Evolutionary conservation across 345 rosid genomes (phyloP).

Genomic region (Hibiscus syriacus): DNA sequence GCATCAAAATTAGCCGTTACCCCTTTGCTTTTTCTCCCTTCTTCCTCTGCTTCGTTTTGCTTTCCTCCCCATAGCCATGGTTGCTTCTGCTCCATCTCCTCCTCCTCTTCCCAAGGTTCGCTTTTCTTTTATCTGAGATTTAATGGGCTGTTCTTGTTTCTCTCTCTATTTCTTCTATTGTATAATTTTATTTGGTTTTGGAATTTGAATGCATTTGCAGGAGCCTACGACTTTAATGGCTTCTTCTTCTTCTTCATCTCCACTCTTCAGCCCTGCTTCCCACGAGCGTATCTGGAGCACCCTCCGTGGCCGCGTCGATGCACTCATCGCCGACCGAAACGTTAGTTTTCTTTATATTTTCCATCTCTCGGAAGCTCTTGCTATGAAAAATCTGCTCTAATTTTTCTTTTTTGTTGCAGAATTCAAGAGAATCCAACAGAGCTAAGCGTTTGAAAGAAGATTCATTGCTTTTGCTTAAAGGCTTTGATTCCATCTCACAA

Average conservation of each 20-base stretch:
- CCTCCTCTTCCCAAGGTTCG: slow-evolving; percentile 25
- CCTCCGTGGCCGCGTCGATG: slow-evolving; percentile 29
- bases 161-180: neutral
- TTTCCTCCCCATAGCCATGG: slow-evolving; percentile 16
- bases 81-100: slow-evolving; percentile 52
- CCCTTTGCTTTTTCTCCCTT: neutral
- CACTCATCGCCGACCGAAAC: slow-evolving; percentile 25
- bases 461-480: slow-evolving; percentile 71
- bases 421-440: slow-evolving; percentile 26
- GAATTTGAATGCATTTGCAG: slow-evolving; percentile 7
- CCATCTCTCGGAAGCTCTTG: neutral
- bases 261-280: slow-evolving; percentile 23
- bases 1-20: slow-evolving; percentile 59
- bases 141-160: neutral
- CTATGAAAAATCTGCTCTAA: neutral
- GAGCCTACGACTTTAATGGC: slow-evolving; percentile 13
- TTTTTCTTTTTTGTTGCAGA: slow-evolving; percentile 3
- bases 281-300: slow-evolving; percentile 33
- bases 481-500: slow-evolving; percentile 75
- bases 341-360: neutral
- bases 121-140: neutral
- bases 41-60: slow-evolving; percentile 3
- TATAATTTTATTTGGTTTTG: no score
- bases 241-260: slow-evolving; percentile 23
- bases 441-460: slow-evolving; percentile 62